Evolutionary conservation across 2,329 filamentous ascomycete species (phyloP), one percentile per base, ranked within the genome.

Genomic region (Penicillium sp.): DNA sequence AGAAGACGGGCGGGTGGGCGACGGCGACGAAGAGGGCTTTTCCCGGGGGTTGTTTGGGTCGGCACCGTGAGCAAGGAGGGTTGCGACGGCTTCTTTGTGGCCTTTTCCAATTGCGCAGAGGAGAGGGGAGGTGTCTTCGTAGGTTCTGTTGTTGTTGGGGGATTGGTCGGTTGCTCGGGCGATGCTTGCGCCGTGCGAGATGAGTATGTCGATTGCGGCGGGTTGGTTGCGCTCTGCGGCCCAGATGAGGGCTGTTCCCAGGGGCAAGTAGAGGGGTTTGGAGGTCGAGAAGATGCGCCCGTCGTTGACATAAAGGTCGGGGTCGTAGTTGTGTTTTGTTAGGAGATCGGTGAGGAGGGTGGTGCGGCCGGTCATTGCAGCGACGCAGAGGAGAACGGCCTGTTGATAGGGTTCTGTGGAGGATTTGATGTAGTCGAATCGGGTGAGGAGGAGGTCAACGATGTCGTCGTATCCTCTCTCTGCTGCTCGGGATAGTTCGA

Each of bases 211-310:
- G 33, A 36, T n/a, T 36, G 7, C 16, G 16, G 16, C 33, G 4
- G 16, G 16, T n/a, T 36, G 33, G 16, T 36, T 36, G 33, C 6
- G 3, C 7, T 36, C 33, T n/a, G 16, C 33, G 16, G 33, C 33
- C 33, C 33, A 36, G 16, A 3, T 4, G 16, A 36, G 33, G 16
- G 33, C 16, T 6, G 16, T 36, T 36, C 7, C n/a, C 7, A n/a
- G 33, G 33, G 0, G 16, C 1, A 10, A 1, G 16, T 9, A n/a
- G 16, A 1, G n/a, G 33, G 2, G 1, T 4, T 4, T 9, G 7
- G 9, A n/a, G 3, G 16, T 6, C 16, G 4, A 1, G 7, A 36
- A 36, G 33, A 36, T n/a, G 1, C 33, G 33, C 4, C 3, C 8
- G 8, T 36, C 16, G 16, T 16, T n/a, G 33, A 36, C 16, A 8